Evolutionary conservation across 768 basidiomycete species (phyloP), one percentile per base, ranked within the genome.

Genomic region (Sarcomyxa edulis): DNA sequence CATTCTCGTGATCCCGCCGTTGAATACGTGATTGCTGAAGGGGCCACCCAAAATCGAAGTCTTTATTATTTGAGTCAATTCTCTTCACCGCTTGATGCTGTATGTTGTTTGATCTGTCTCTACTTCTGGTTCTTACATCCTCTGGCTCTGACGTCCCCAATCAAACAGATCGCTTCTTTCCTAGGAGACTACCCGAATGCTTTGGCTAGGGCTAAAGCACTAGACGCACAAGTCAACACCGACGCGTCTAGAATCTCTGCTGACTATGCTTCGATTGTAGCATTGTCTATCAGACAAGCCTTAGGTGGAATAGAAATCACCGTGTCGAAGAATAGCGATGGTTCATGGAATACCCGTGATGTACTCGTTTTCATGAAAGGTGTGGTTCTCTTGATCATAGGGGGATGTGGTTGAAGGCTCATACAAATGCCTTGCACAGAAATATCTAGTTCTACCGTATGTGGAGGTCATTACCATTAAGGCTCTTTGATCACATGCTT

Each of bases 361-460:
- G 53, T 72, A 5, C 53, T 78, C 21, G 62, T 74, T 7, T 78
- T 81, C 53, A 64, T 80, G 61, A 79, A 75, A 62, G 76, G n/a
- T n/a, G n/a, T n/a, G n/a, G n/a, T n/a, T n/a, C n/a, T n/a, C n/a
- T n/a, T n/a, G n/a, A n/a, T n/a, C n/a, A n/a, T n/a, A n/a, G n/a
- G n/a, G n/a, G n/a, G n/a, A n/a, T n/a, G n/a, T n/a, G n/a, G n/a
- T n/a, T n/a, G n/a, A n/a, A n/a, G n/a, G n/a, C n/a, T n/a, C n/a
- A n/a, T n/a, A n/a, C n/a, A n/a, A n/a, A n/a, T n/a, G n/a, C n/a
- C n/a, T n/a, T n/a, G n/a, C n/a, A n/a, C n/a, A n/a, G n/a, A 78
- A 54, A 80, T 79, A 11, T 77, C 77, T 2, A 77, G 76, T 42
- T 66, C 74, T 38, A 76, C 72, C 16, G 74, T 81, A 47, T n/a